phyloP scores from a whole-genome alignment of 345 rosid species.

The Populus tremula region DNA sequence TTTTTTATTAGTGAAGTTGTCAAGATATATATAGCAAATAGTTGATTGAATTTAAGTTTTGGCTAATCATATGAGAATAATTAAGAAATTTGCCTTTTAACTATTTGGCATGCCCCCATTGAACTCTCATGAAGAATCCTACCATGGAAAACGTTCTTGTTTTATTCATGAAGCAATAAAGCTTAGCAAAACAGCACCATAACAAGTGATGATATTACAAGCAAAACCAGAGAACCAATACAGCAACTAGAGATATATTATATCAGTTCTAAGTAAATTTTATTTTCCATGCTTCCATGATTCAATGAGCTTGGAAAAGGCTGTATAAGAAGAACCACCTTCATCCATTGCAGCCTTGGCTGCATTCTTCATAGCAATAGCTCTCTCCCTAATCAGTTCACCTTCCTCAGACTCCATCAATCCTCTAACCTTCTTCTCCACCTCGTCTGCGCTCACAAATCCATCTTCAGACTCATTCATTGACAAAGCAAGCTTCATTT shows the following conservation, averaged over 20 bases:
- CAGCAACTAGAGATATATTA: too few species aligned
- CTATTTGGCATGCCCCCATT: too few species aligned
- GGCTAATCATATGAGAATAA: too few species aligned
- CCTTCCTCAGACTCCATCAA: constrained; percentile 35
- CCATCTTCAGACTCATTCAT: constrained; percentile 41
- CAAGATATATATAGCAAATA: too few species aligned
- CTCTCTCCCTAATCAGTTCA: constrained; percentile 15
- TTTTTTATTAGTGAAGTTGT: too few species aligned
- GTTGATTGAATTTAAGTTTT: too few species aligned
- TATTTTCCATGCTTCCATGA: constrained; percentile 8
- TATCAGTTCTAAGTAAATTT: too few species aligned
- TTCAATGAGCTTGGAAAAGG: constrained; percentile 14
- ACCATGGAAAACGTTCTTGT: too few species aligned
- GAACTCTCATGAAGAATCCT: not conserved
- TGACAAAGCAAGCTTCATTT: constrained; percentile 46
- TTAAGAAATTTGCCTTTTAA: too few species aligned
- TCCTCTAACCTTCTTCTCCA: constrained; percentile 34
- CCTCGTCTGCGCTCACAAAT: constrained; percentile 32
- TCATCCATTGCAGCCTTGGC: constrained; percentile 16
- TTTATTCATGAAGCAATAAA: not conserved
- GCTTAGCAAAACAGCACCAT: not conserved
- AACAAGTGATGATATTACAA: not conserved
- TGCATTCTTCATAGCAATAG: constrained; percentile 8
- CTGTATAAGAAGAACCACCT: constrained; percentile 26
- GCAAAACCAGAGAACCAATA: not conserved